Base-by-base conservation (phyloP, 805 yeast species). In the Osmozyma mogii region DNA sequence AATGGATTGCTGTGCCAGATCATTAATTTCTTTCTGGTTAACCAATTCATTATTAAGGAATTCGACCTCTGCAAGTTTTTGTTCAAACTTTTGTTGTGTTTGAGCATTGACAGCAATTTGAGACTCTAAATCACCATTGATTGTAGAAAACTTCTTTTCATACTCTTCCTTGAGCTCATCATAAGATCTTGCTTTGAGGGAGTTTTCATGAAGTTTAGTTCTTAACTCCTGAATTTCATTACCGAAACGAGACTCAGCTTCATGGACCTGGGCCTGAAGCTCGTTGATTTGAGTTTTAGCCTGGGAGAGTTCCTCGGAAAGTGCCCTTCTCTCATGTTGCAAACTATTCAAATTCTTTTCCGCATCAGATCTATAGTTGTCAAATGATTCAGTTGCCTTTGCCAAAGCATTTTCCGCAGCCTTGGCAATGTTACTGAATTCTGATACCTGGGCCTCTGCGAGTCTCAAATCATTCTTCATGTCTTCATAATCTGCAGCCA, bases 401-500 rank as follows among this genome's bases (percentile, higher is more conserved):
- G 58, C 53, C 22, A 84, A 59, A 4, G 87, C 75, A 30, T 70
- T 72, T 45, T 84, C 94, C 3, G 84, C 73, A 9, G 81, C 73
- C 29, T 56, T 54, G 0, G 87, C 76, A 23, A 84, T 65, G n/a
- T 58, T 60, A 33, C 76, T 72, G 47, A 78, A 71, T 40, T 79
- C 77, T n/a, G 64, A 64, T 7, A 72, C 66, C 43, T 69, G 75
- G n/a, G 68, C 59, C 39, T 71, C 70, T 1, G 84, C 72, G 10
- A 70, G 57, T 14, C 65, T 69, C 32, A 80, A 62, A 32, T 78
- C 84, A 25, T 64, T 59, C 30, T 67, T 61, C 6, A 78, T 58
- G 33, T 61, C 61, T 19, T 65, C 67, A 14, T 72, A 50, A 25
- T 70, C 71, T 9, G 54, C 28, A 6, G 34, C 21, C 5, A 37